Percentiles rank a stretch among this genome's conserved stretches.
Evolutionary conservation across 208 protist species (phyloP).

Genomic region (Leishmania tarentolae): DNA sequence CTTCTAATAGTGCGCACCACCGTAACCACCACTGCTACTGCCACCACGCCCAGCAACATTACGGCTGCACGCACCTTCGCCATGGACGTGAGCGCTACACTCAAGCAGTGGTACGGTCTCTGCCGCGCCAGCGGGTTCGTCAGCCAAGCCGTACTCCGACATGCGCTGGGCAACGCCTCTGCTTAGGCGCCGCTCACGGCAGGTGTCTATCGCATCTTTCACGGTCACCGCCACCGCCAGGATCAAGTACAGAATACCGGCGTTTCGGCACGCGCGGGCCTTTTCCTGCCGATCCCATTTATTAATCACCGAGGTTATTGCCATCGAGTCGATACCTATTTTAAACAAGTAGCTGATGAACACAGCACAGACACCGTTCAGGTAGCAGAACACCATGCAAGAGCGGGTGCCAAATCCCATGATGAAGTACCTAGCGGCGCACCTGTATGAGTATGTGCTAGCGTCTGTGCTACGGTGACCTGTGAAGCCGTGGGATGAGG

Average conservation of each 20-base stretch:
- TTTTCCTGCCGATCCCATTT: slow-evolving; percentile 73
- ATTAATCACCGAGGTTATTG: slow-evolving; percentile 46
- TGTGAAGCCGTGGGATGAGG: background rate
- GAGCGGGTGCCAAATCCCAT: slow-evolving; percentile 60
- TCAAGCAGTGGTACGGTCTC: slow-evolving; percentile 29
- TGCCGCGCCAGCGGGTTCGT: background rate
- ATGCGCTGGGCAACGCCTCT: slow-evolving; percentile 15
- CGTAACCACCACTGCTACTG: background rate
- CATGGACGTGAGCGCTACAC: slow-evolving; percentile 5
- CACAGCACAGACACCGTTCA: slow-evolving; percentile 71
- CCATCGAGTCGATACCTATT: slow-evolving; percentile 66
- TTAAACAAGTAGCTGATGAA: slow-evolving; percentile 79
- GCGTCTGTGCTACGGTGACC: background rate
- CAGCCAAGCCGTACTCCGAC: slow-evolving; percentile 14
- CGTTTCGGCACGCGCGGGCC: slow-evolving; percentile 58
- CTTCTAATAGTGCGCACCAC: background rate
- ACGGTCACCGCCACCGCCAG: slow-evolving; percentile 52
- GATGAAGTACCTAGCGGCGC: background rate
- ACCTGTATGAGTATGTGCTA: background rate
- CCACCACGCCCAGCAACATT: slow-evolving; percentile 1
- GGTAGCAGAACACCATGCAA: slow-evolving; percentile 79
- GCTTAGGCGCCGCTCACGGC: slow-evolving; percentile 20
- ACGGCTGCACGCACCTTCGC: background rate
- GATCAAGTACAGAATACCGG: slow-evolving; percentile 66
- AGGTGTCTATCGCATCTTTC: slow-evolving; percentile 16